Evolutionary conservation across 2,329 filamentous ascomycete species (phyloP), one percentile per base, ranked within the genome.

Genomic region (Malbranchea zuffiana): DNA sequence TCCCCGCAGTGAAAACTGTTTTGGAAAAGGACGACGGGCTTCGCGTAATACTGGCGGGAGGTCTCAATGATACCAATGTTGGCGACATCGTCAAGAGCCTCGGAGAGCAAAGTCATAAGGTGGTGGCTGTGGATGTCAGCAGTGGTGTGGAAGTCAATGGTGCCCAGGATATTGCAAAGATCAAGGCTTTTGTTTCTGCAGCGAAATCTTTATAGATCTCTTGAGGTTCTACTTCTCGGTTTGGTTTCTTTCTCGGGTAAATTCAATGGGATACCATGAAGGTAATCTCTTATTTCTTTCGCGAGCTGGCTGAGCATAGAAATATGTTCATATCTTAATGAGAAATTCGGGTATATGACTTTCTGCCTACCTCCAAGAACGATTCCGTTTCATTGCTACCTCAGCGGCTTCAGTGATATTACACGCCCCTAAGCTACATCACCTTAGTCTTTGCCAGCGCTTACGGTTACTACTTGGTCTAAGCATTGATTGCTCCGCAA

Each of bases 91-190:
- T 98, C 12, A 63, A 67, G 15, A 69, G 71, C 10, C 63, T 88
- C 11, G 80, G 77, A 0, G 65, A 71, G 5, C 56, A 74, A 6
- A 66, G 67, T 17, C 67, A 67, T 6, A 74, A 78, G 42, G 74
- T 95, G 8, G 65, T 86, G 21, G 87, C 80, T 2, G 82, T 98
- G 3, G 90, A 98, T 65, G 84, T 94, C 13, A 94, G 86, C 59
- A 94, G 84, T 52, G 92, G 92, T 0, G 86, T 98, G 2, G 90
- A 96, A 61, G 78, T 76, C 23, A 73, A 80, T 48, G 88, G 86
- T 2, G 67, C 75, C 54, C 90, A 98, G 61, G 82, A 79, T 58
- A 51, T 88, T 40, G 73, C 75, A 12, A 92, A 81, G 65, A 96
- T 98, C 48, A 67, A 68, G 45, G 74, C 72, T 3, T 98, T 98